Evolutionary conservation across 371 early-diverging fungal genomes (phyloP).

Genomic region (Mortierella sp.): DNA sequence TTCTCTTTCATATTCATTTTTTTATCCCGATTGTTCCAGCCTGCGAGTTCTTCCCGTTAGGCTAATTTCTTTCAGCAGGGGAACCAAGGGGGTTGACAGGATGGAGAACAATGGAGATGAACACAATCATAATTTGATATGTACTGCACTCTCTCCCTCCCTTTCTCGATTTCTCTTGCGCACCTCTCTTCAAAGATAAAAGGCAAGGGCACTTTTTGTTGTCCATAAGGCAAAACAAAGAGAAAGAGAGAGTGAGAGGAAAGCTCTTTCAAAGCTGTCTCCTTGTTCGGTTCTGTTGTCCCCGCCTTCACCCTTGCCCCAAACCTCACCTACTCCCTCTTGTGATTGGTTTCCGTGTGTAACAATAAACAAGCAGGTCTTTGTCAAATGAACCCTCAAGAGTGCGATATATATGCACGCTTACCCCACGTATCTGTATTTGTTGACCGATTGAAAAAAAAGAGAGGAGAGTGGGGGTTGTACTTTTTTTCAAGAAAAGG

Average conservation of each 20-base stretch:
- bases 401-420: background rate
- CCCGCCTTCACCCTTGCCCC: constrained; percentile 19
- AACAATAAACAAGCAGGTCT: background rate
- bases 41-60: background rate
- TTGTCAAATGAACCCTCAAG: background rate
- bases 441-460: background rate
- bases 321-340: constrained; percentile 17
- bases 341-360: background rate
- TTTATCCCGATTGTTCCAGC: background rate
- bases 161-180: background rate
- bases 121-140: background rate
- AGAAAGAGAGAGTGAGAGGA: background rate
- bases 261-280: background rate
- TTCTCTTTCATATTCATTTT: background rate
- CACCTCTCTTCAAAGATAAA: background rate
- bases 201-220: background rate
- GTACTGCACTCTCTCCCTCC: background rate
- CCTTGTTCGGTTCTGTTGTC: background rate
- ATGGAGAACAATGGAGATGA: background rate
- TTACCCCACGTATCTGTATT: background rate
- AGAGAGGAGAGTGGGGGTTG: background rate
- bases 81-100: background rate
- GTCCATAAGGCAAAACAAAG: background rate
- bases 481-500: background rate
- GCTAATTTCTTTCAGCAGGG: background rate